A percentile compares a stretch with the other conserved stretches of the same genome.
These are phyloP conservation scores for Cucumis hystrix DNA, from an alignment of 306 rosid species.

Conservation along the genomic window DNA sequence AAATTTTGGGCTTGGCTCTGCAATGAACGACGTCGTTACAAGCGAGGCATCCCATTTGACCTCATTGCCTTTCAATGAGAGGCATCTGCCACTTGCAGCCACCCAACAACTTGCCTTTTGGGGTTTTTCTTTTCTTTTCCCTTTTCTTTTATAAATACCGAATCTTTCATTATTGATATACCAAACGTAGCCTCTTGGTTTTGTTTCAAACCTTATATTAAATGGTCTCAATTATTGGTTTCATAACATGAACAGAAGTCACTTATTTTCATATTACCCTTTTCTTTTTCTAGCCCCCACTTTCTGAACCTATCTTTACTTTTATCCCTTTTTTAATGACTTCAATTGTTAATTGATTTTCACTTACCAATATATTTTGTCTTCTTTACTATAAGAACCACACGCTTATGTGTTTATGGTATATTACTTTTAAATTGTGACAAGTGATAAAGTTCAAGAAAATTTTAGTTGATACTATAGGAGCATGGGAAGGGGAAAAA, in stretches of 20 bases:
- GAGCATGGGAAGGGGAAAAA: no score
- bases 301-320: not conserved
- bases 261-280: not conserved
- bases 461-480: no score
- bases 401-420: no score
- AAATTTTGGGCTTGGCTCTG: not conserved
- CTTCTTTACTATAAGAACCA: no score
- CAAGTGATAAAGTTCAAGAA: no score
- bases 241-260: not conserved
- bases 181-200: not conserved
- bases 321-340: not conserved
- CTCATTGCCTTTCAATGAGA: not conserved
- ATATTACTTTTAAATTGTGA: no score
- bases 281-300: not conserved
- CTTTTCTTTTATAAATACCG: not conserved
- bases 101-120: not conserved
- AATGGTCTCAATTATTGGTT: not conserved
- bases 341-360: not conserved
- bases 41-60: not conserved
- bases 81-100: not conserved
- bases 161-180: not conserved
- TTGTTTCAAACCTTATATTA: not conserved
- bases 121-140: not conserved
- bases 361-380: not conserved
- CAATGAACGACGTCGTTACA: constrained; percentile 1